Conservation (phyloP, 768 basidiomycete genomes). For the Boletus subparvulus region DNA sequence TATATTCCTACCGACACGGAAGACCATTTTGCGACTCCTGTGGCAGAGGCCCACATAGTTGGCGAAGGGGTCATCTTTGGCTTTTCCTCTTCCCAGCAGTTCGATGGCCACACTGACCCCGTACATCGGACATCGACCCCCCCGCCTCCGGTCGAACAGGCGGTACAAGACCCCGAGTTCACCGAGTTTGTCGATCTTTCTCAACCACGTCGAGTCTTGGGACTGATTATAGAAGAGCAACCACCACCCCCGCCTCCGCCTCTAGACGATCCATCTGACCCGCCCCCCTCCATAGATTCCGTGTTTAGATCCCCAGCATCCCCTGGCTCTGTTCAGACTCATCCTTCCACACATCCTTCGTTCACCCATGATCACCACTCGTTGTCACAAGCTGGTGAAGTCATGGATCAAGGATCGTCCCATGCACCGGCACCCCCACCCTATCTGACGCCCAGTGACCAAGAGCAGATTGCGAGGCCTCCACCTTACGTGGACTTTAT, state of each 20-base stretch:
- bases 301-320: conserved; percentile 51
- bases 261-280: conserved; percentile 85
- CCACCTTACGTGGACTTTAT: conserved; percentile 63
- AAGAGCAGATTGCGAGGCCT: conserved; percentile 54
- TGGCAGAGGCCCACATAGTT: conserved; percentile 40
- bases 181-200: conserved; percentile 60
- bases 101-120: conserved; percentile 77
- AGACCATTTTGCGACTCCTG: conserved; percentile 37
- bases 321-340: conserved; percentile 16
- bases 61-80: conserved; percentile 83
- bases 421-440: conserved; percentile 75
- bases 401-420: conserved; percentile 36
- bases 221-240: conserved; percentile 52
- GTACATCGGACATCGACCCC: conserved; percentile 64
- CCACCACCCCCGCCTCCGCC: conserved; percentile 79
- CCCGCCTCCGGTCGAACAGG: conserved; percentile 76
- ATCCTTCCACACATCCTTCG: conserved; percentile 29
- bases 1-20: conserved; percentile 50
- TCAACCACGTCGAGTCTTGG: conserved; percentile 58
- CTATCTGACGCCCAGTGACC: conserved; percentile 57
- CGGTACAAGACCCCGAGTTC: conserved; percentile 67
- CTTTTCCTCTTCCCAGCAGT: conserved; percentile 68
- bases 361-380: conserved; percentile 31
- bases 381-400: conserved; percentile 33
- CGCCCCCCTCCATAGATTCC: conserved; percentile 86